Base-by-base conservation (phyloP, 495 filamentous ascomycete genomes). In the Bacidia rubella region DNA sequence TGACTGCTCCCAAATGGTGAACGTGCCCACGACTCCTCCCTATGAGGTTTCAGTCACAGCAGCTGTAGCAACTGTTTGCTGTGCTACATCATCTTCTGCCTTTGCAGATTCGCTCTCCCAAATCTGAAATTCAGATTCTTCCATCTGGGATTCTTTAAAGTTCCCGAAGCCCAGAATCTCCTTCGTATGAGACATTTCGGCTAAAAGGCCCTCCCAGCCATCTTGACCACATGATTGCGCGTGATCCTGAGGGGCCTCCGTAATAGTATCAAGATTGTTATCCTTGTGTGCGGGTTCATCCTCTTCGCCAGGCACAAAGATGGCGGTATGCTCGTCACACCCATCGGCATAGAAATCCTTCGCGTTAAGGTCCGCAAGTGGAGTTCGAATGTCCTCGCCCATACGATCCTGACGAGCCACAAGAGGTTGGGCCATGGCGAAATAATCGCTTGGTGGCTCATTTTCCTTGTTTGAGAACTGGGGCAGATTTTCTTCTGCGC, bases 321-420 rank as follows among this genome's bases (percentile, higher is more conserved):
- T 66, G 50, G 77, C 71, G 1, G 78, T 80, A 26, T 74, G 71
- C 27, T 74, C 77, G 62, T 85, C 77, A 43, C 76, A 79, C 3
- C 79, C 85, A 10, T 78, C 74, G 15, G 77, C 77, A 56, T 86
- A 90, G 67, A 80, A 93, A 43, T 88, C 84, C 20, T 76, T 70
- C 11, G 78, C 78, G 40, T 78, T 72, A 55, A 93, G 78, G 63
- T 89, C 82, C 5, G 75, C 74, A 0, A 93, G 70, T 0, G 86
- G 82, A 2, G 71, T 65, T n/a, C 87, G 82, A 55, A 73, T 68
- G 42, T 72, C 60, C 24, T 77, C 72, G 52, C 77, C 78, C 44
- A 70, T 74, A 63, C 67, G 66, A 43, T 62, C 60, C 45, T 69
- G 70, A 29, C 60, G 49, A 22, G 52, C 50, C 9, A 51, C 45